These are phyloP conservation scores for Eucalyptus polybractea DNA, from an alignment of 345 rosid genomes.

Conservation along the genomic window DNA sequence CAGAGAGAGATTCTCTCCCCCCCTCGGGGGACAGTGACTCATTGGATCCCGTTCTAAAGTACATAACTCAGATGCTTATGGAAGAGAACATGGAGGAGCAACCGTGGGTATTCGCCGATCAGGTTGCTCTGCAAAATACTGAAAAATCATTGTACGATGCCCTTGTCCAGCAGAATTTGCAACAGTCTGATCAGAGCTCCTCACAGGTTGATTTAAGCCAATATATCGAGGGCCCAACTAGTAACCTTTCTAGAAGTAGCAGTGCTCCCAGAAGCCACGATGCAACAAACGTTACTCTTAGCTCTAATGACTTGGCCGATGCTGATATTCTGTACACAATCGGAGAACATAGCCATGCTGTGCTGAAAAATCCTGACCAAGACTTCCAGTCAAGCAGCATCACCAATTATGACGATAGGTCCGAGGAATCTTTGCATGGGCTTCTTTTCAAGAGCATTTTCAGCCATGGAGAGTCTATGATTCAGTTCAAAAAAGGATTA, in stretches of 20 bases:
- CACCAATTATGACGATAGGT: neutral
- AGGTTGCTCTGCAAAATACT: slow-evolving; percentile 23
- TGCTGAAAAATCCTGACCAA: neutral
- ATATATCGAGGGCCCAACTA: slow-evolving; percentile 1
- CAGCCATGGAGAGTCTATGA: slow-evolving; percentile 31
- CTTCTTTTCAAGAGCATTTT: slow-evolving; percentile 44
- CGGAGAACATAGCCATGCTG: neutral
- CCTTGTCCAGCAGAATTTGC: neutral
- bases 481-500: slow-evolving; percentile 60
- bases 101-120: slow-evolving; percentile 16
- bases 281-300: neutral
- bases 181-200: neutral
- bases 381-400: neutral
- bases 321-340: neutral
- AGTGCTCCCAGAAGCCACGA: neutral
- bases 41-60: slow-evolving; percentile 17
- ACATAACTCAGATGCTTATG: slow-evolving; percentile 29
- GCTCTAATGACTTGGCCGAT: neutral
- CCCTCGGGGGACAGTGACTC: slow-evolving; percentile 12
- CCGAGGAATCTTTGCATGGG: slow-evolving; percentile 22
- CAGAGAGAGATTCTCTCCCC: neutral
- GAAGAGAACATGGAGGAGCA: slow-evolving; percentile 33
- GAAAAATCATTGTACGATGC: slow-evolving; percentile 21
- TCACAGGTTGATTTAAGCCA: neutral
- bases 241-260: neutral